Percentiles rank a stretch among this genome's conserved stretches.
phyloP scores from a whole-genome alignment of 2,329 filamentous ascomycete genomes.

The Paecilomyces sp. region DNA sequence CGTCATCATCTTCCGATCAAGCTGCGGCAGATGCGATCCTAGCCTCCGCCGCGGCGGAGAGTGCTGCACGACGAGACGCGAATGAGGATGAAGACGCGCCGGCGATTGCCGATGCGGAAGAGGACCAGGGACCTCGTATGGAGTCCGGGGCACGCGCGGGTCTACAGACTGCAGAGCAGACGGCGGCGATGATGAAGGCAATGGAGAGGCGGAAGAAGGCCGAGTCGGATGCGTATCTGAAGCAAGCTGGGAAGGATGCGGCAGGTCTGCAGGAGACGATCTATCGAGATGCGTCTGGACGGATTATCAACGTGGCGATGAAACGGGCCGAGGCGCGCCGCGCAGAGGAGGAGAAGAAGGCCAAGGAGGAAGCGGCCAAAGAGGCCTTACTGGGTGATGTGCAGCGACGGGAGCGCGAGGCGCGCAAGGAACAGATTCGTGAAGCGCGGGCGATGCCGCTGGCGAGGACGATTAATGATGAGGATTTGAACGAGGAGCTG shows the following conservation, averaged over 20 bases:
- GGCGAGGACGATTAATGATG: slow-evolving; percentile 75
- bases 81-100: slow-evolving; percentile 45
- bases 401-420: slow-evolving; percentile 62
- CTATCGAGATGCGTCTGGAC: slow-evolving; percentile 88
- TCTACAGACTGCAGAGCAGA: slow-evolving; percentile 73
- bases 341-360: slow-evolving; percentile 64
- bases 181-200: slow-evolving; percentile 61
- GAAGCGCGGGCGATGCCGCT: slow-evolving; percentile 79
- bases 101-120: slow-evolving; percentile 26
- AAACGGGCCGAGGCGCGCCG: slow-evolving; percentile 79
- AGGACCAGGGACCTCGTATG: slow-evolving; percentile 55
- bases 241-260: slow-evolving; percentile 21
- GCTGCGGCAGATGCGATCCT: slow-evolving; percentile 74
- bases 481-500: slow-evolving; percentile 75
- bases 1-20: slow-evolving; percentile 37
- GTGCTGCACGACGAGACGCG: slow-evolving; percentile 42
- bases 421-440: slow-evolving; percentile 59
- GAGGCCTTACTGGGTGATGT: slow-evolving; percentile 78
- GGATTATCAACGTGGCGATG: slow-evolving; percentile 90
- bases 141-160: slow-evolving; percentile 82
- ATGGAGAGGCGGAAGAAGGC: slow-evolving; percentile 50
- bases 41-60: slow-evolving; percentile 62
- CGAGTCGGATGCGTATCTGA: slow-evolving; percentile 31
- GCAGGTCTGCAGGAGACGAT: slow-evolving; percentile 66
- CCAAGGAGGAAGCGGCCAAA: slow-evolving; percentile 57